phyloP scores from a whole-genome alignment of 495 filamentous ascomycete species.

The Penicillium steckii region DNA sequence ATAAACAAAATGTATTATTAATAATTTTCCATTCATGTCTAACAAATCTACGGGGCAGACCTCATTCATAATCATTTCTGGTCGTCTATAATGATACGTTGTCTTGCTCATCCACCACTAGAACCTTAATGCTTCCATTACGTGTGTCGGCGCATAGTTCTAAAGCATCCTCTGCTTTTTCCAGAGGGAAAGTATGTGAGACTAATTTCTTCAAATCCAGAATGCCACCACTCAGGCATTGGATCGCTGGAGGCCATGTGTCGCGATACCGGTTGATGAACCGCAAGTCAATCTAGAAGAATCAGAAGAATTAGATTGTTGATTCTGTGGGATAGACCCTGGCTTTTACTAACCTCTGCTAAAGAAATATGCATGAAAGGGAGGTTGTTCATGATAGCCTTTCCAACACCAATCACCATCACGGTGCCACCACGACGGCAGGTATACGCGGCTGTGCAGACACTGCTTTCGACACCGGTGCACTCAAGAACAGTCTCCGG shows the following conservation, averaged over 20 bases:
- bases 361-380: conserved; percentile 67
- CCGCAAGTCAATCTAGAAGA: conserved; percentile 56
- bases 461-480: conserved; percentile 60
- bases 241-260: conserved; percentile 60
- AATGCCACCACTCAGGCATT: conserved; percentile 44
- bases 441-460: conserved; percentile 55
- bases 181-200: conserved; percentile 64
- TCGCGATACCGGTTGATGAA: conserved; percentile 66
- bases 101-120: conserved; percentile 56
- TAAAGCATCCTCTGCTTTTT: conserved; percentile 55
- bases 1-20: not conserved
- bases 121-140: conserved; percentile 57
- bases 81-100: conserved; percentile 20
- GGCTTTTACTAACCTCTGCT: conserved; percentile 40
- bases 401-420: conserved; percentile 64
- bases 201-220: conserved; percentile 62
- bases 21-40: conserved; percentile 1
- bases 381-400: conserved; percentile 57
- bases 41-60: not conserved
- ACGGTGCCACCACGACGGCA: conserved; percentile 57
- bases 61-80: not conserved
- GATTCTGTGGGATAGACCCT: not conserved
- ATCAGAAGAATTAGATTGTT: not conserved
- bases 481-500: conserved; percentile 61
- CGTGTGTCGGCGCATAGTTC: conserved; percentile 46